phyloP scores from a whole-genome alignment of 441 rosid species.

The Kokia cookei region DNA sequence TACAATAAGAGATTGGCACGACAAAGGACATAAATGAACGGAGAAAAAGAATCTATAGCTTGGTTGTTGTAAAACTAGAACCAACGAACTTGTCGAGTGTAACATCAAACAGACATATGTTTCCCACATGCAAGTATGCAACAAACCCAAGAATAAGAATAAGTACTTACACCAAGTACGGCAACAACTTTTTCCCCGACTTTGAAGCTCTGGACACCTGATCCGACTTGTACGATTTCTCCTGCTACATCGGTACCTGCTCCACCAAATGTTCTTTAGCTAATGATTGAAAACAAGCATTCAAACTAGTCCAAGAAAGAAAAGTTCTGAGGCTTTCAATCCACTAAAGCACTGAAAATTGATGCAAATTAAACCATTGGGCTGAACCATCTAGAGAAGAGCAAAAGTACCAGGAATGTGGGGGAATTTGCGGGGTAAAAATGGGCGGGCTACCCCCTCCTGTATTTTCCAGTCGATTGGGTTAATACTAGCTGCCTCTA shows the following conservation, averaged over 20 bases:
- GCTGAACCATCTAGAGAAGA: neutral
- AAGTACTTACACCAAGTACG: conserved; percentile 25
- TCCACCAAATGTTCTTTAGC: neutral
- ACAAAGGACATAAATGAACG: neutral
- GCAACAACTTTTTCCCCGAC: conserved; percentile 74
- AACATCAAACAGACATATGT: too few species aligned
- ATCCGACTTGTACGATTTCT: conserved; percentile 57
- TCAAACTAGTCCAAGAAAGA: neutral
- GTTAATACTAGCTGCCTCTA: conserved; percentile 42
- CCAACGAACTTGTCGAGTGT: too few species aligned
- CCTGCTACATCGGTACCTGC: conserved; percentile 73
- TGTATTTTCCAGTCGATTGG: conserved; percentile 52
- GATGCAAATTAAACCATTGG: too few species aligned
- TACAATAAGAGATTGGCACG: neutral
- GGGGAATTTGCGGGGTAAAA: conserved; percentile 48
- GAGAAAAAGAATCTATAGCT: too few species aligned
- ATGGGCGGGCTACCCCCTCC: conserved; percentile 35
- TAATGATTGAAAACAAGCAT: neutral
- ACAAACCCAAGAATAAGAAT: neutral
- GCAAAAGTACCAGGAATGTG: conserved; percentile 32
- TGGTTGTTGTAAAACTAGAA: too few species aligned
- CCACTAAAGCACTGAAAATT: neutral
- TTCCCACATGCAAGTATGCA: too few species aligned
- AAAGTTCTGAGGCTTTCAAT: neutral
- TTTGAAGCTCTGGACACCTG: conserved; percentile 49